phyloP scores from a whole-genome alignment of 2,329 filamentous ascomycete species.

The Penicillium hordei region DNA sequence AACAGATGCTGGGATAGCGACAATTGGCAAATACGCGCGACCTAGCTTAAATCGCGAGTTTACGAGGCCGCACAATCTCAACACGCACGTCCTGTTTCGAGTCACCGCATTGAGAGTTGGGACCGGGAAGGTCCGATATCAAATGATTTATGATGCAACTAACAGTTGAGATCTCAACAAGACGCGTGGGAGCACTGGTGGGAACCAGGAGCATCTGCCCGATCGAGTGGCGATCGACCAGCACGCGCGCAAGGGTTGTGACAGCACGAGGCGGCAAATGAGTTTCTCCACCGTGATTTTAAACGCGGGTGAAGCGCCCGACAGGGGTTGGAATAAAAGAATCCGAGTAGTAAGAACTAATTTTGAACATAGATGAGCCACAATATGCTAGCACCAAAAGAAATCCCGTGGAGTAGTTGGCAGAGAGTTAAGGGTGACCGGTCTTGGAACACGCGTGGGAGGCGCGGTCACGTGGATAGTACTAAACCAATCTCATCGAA shows the following conservation, averaged over 20 bases:
- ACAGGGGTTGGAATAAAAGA: not conserved
- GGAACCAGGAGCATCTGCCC: conserved; percentile 20
- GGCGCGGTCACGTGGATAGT: conserved; percentile 35
- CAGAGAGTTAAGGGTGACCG: conserved; percentile 11
- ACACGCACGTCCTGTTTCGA: conserved; percentile 16
- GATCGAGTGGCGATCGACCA: conserved; percentile 26
- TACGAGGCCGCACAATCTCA: conserved; percentile 21
- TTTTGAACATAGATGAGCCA: conserved; percentile 3
- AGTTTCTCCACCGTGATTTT: conserved; percentile 2
- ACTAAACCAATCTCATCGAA: not conserved
- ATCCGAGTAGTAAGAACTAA: not conserved
- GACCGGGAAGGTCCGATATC: conserved; percentile 21
- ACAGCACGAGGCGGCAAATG: conserved; percentile 24
- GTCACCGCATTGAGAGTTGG: conserved; percentile 25
- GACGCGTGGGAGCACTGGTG: conserved; percentile 11
- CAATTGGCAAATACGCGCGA: conserved; percentile 14
- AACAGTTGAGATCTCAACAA: conserved; percentile 18
- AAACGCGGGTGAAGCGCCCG: not conserved
- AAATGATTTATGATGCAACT: conserved; percentile 15
- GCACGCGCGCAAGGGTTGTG: conserved; percentile 23
- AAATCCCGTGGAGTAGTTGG: not conserved
- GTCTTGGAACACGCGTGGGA: conserved; percentile 30
- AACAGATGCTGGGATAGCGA: not conserved
- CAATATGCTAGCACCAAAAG: conserved; percentile 7
- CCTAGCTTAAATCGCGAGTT: conserved; percentile 18